Percentiles rank a stretch among this genome's conserved stretches.
phyloP scores from a whole-genome alignment of 495 filamentous ascomycete species.

The Penicillium samsonianum region DNA sequence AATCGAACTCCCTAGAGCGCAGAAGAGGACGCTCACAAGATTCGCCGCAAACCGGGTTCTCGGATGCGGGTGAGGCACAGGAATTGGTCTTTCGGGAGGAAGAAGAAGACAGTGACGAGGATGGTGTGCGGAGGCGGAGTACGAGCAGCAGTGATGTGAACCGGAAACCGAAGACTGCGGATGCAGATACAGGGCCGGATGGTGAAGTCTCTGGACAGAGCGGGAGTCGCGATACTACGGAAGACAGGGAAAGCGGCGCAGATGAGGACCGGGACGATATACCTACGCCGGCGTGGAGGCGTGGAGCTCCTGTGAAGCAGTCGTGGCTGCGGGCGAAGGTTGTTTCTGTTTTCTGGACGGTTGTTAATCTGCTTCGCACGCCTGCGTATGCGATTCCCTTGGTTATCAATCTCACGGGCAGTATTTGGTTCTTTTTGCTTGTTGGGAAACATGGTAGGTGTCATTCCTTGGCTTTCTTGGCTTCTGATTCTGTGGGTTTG shows the following conservation, averaged over 20 bases:
- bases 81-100: constrained; percentile 24
- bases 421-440: constrained; percentile 95
- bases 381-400: constrained; percentile 84
- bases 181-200: constrained; percentile 4
- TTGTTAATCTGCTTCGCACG: constrained; percentile 74
- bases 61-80: constrained; percentile 20
- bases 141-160: constrained; percentile 14
- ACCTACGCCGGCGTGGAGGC: constrained; percentile 31
- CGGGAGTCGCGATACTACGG: neutral
- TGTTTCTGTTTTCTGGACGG: constrained; percentile 64
- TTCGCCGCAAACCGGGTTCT: neutral
- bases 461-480: constrained; percentile 18
- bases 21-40: constrained; percentile 15
- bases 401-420: constrained; percentile 88
- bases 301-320: constrained; percentile 12
- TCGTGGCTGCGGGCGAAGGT: constrained; percentile 57
- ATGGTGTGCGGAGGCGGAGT: constrained; percentile 21
- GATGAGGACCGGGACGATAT: constrained; percentile 27
- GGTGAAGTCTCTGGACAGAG: neutral
- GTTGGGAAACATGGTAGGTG: constrained; percentile 86
- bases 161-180: neutral
- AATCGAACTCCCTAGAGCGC: constrained; percentile 10
- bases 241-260: neutral
- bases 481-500: neutral
- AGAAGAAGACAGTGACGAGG: constrained; percentile 9